Percentiles rank a stretch among this genome's conserved stretches.
Conservation (phyloP, 768 basidiomycete genomes). For the Xerocomus brunneocitrinus region DNA sequence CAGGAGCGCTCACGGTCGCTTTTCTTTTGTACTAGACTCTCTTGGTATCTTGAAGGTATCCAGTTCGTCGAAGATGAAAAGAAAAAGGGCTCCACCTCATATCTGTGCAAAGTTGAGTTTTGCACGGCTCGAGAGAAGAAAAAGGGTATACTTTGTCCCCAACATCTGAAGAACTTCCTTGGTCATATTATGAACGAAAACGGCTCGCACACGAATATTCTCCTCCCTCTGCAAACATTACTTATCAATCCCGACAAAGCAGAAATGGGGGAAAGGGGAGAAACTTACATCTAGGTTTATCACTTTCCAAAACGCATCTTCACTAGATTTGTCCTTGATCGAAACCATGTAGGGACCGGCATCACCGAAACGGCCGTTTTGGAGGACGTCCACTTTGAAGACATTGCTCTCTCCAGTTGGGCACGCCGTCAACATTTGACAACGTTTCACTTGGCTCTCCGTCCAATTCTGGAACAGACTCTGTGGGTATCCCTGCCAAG, state of each 20-base stretch:
- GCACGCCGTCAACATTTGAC: constrained; percentile 26
- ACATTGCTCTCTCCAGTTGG: constrained; percentile 11
- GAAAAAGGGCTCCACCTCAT: constrained; percentile 58
- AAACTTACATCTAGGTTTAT: constrained; percentile 32
- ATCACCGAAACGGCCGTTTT: constrained; percentile 9
- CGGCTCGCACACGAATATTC: constrained; percentile 40
- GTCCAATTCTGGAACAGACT: constrained; percentile 33
- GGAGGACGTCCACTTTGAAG: constrained; percentile 23
- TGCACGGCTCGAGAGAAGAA: background rate
- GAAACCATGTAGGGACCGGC: background rate
- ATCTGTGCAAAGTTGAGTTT: constrained; percentile 27
- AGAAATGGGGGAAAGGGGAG: background rate
- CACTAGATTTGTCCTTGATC: constrained; percentile 11
- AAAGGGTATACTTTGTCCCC: constrained; percentile 43
- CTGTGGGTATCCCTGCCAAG: constrained; percentile 30
- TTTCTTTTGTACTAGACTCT: constrained; percentile 33
- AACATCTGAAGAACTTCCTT: constrained; percentile 52
- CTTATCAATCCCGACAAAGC: background rate
- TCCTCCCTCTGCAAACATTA: constrained; percentile 25
- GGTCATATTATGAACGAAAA: constrained; percentile 50
- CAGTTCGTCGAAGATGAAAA: constrained; percentile 61
- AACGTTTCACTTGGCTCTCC: constrained; percentile 25
- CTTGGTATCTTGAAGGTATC: constrained; percentile 65
- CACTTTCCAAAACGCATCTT: constrained; percentile 33
- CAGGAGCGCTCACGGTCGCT: constrained; percentile 50